phyloP scores from a whole-genome alignment of 2,329 filamentous ascomycete species.

The Scopulariopsis brevicaulis region DNA sequence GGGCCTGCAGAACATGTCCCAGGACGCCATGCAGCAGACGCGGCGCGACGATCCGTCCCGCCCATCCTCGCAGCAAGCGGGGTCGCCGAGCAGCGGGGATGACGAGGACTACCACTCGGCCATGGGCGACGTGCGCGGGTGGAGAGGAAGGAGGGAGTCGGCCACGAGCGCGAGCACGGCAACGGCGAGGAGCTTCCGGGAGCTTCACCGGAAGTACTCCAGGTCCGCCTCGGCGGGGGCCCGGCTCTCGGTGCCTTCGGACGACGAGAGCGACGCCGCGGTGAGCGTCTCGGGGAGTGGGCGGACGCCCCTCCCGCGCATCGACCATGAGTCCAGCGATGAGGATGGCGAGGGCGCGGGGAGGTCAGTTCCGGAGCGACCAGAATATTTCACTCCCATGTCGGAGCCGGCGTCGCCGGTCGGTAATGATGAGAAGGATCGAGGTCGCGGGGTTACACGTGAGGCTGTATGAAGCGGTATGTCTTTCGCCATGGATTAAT shows the following conservation, averaged over 20 bases:
- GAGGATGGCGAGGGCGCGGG: constrained; percentile 10
- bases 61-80: neutral
- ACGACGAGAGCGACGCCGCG: constrained; percentile 49
- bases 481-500: neutral
- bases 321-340: constrained; percentile 26
- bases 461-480: constrained; percentile 11
- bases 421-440: neutral
- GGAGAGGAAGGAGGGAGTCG: constrained; percentile 45
- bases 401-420: constrained; percentile 2
- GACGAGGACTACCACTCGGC: constrained; percentile 42
- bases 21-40: constrained; percentile 55
- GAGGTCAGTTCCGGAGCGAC: neutral
- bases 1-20: constrained; percentile 71
- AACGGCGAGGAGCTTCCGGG: constrained; percentile 53
- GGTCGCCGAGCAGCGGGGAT: constrained; percentile 20
- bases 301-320: constrained; percentile 41
- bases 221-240: constrained; percentile 33
- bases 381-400: neutral
- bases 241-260: constrained; percentile 34
- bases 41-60: constrained; percentile 25
- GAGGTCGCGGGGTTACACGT: constrained; percentile 14
- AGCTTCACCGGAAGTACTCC: constrained; percentile 49
- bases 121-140: constrained; percentile 29
- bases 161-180: constrained; percentile 54
- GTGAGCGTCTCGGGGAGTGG: constrained; percentile 49